phyloP scores from a whole-genome alignment of 1,139 yeast species.

The Geotrichum macrosporum region DNA sequence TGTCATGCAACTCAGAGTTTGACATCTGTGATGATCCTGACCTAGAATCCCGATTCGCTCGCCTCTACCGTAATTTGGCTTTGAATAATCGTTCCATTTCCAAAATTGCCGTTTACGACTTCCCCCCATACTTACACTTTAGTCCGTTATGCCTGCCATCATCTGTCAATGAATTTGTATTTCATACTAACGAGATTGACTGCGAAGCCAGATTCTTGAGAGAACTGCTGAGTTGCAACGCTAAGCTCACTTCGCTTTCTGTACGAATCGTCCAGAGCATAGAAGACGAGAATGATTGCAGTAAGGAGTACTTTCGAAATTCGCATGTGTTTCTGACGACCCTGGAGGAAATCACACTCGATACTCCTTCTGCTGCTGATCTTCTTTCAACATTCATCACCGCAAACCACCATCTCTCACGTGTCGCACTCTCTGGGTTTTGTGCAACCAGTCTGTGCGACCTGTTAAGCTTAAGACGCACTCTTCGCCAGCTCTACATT shows the following conservation, averaged over 20 bases:
- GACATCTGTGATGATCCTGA: constrained; percentile 13
- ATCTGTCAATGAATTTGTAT: constrained; percentile 11
- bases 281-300: too few relatives aligned
- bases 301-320: too few relatives aligned
- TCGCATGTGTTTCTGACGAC: too few relatives aligned
- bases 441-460: neutral
- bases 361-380: constrained; percentile 4
- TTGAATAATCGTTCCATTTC: constrained; percentile 4
- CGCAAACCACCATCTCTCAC: constrained; percentile 1
- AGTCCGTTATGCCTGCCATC: constrained; percentile 10
- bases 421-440: constrained; percentile 4
- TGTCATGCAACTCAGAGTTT: constrained; percentile 11
- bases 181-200: constrained; percentile 17
- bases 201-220: constrained; percentile 7
- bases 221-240: neutral
- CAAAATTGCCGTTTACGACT: constrained; percentile 12
- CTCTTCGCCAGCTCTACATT: constrained; percentile 6
- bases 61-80: neutral
- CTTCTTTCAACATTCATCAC: constrained; percentile 4
- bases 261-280: constrained; percentile 16
- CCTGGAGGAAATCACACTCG: constrained; percentile 9
- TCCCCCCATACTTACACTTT: constrained; percentile 16
- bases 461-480: neutral
- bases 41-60: constrained; percentile 3
- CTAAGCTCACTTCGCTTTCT: constrained; percentile 3